Evolutionary conservation across 148 eudicot species (phyloP).

Genomic region (Cornus suecica): DNA sequence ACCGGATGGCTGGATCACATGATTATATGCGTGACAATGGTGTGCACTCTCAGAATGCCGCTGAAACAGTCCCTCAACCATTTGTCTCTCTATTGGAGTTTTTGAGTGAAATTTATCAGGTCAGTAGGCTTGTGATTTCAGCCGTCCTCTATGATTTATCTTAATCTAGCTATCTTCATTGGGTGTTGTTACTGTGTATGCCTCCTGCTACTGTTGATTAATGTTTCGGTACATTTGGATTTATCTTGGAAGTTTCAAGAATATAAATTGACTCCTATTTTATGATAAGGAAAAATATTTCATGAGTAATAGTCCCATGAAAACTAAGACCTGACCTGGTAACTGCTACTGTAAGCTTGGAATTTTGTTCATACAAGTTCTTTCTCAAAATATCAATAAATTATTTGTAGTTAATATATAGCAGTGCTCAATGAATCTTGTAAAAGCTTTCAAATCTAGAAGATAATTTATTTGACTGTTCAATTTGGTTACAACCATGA

Average conservation of each 20-base stretch:
- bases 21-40: conserved; percentile 50
- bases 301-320: neutral
- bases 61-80: conserved; percentile 49
- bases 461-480: too few species aligned
- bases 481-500: too few species aligned
- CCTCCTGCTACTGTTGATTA: neutral
- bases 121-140: conserved; percentile 17
- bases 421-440: neutral
- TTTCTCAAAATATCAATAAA: neutral
- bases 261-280: neutral
- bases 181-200: neutral
- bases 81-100: conserved; percentile 91
- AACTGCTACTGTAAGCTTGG: neutral
- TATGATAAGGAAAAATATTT: neutral
- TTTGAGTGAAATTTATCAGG: conserved; percentile 97
- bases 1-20: conserved; percentile 55
- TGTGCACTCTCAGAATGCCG: conserved; percentile 43
- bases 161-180: neutral
- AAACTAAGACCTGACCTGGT: neutral
- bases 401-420: neutral
- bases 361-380: neutral
- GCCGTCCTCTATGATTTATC: neutral
- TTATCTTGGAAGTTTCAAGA: neutral
- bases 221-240: neutral
- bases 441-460: neutral